Evolutionary conservation across 164 flowering plant genomes (phyloP).

Genomic region (Vitis rotundifolia): DNA sequence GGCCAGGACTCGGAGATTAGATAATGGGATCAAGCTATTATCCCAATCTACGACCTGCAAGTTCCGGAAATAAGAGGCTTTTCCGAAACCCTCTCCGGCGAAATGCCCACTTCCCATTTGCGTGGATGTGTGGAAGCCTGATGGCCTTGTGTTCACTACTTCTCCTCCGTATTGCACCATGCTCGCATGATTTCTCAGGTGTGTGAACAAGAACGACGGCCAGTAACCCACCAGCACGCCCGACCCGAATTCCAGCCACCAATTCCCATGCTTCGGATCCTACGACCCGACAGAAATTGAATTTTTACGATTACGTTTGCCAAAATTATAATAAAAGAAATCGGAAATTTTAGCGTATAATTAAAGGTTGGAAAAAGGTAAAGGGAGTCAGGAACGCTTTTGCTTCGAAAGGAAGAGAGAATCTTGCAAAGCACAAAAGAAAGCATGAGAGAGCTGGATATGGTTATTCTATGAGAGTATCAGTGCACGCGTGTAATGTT

Average conservation of each 20-base stretch:
- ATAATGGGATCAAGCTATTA: slow-evolving; percentile 47
- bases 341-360: neutral
- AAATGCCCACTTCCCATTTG: slow-evolving; percentile 84
- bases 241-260: slow-evolving; percentile 61
- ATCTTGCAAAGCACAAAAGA: slow-evolving; percentile 19
- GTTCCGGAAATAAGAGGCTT: slow-evolving; percentile 64
- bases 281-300: neutral
- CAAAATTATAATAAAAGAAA: neutral
- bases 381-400: slow-evolving; percentile 4
- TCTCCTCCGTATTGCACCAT: slow-evolving; percentile 66
- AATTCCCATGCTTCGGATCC: slow-evolving; percentile 68
- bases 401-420: slow-evolving; percentile 19
- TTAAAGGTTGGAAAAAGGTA: slow-evolving; percentile 1
- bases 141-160: slow-evolving; percentile 36
- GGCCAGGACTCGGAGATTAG: slow-evolving; percentile 51
- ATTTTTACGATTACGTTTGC: no score
- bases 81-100: slow-evolving; percentile 65
- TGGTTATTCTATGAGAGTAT: slow-evolving; percentile 2
- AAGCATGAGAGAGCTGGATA: slow-evolving; percentile 1
- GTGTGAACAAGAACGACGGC: slow-evolving; percentile 54
- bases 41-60: slow-evolving; percentile 67
- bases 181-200: slow-evolving; percentile 41
- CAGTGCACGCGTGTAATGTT: slow-evolving; percentile 10
- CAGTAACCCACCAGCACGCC: slow-evolving; percentile 58
- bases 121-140: slow-evolving; percentile 48